Evolutionary conservation across 352 stramenopile species (phyloP), one percentile per base, ranked within the genome.

Genomic region (Elongisporangium senticosum): DNA sequence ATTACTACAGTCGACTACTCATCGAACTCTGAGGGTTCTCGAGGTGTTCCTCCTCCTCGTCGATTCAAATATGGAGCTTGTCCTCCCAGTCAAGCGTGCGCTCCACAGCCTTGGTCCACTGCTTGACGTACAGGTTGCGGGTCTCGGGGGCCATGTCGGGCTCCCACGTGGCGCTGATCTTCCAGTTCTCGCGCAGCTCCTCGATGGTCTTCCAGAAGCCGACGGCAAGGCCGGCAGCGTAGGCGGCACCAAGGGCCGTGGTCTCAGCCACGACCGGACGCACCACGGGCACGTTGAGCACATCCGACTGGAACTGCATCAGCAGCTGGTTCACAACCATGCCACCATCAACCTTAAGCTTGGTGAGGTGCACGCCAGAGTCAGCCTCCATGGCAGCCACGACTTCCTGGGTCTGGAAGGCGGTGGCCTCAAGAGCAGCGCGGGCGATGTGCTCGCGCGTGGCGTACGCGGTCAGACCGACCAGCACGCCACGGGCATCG

Each of bases 281-380:
- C 8, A 98, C 77, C 5, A 99, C 96, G 0, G 86, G 78, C 49
- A 95, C 88, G 61, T 97, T 90, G 21, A 98, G 79, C 21, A 99
- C 88, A 68, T 99, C 96, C 50, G 90, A 89, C 79, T 99, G 96
- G 79, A 99, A 99, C 71, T 99, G 97, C 94, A 99, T 98, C 23
- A 99, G 72, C 50, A 98, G 78, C 58, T 95, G 71, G 80, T 99
- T 99, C 51, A 88, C 84, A n/a, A 97, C 97, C 79, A 98, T 98
- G 58, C 97, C 97, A 33, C 97, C 97, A 70, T 99, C 97, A 1
- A 99, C 97, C 72, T 97, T 96, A 51, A 99, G 79, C 58, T 89
- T 84, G 23, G 75, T 78, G 20, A 98, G 77, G 57, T 94, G 77
- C 23, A 97, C 83, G 14, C 88, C 96, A 62, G 87, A 90, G 62